phyloP scores from a whole-genome alignment of 768 basidiomycete species.

The Mycena crocata region DNA sequence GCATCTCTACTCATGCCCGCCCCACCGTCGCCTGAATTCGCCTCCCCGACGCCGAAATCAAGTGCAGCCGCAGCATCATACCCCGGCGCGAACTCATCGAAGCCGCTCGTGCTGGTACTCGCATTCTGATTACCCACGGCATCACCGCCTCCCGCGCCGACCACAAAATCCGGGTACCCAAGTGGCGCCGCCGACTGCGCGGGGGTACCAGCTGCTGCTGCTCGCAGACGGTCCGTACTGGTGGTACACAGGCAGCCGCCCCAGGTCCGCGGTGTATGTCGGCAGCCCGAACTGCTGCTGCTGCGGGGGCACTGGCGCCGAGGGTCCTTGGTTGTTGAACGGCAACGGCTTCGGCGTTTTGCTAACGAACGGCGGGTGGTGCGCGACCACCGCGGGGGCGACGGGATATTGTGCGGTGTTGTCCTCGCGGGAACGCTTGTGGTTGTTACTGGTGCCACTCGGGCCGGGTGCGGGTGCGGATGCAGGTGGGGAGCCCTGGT shows the following conservation, averaged over 20 bases:
- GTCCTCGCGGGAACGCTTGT: conserved; percentile 8
- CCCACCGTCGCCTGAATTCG: not conserved
- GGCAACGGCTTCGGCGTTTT: no score
- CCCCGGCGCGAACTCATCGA: not conserved
- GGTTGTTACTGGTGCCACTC: not conserved
- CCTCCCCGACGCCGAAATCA: not conserved
- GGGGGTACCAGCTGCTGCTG: conserved; percentile 4
- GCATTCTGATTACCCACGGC: not conserved
- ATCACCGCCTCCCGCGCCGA: not conserved
- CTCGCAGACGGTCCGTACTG: not conserved
- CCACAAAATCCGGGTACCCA: conserved; percentile 3
- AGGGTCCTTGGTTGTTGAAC: not conserved
- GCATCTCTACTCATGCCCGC: not conserved
- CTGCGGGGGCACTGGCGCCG: not conserved
- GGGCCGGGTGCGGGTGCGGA: not conserved
- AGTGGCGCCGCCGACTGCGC: not conserved
- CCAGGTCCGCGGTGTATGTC: conserved; percentile 11
- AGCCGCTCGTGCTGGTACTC: not conserved
- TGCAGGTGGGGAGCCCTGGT: no score
- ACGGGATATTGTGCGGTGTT: not conserved
- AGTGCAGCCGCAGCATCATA: no score
- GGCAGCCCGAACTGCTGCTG: not conserved
- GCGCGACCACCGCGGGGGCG: not conserved
- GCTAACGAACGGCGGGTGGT: not conserved
- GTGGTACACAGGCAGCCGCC: conserved; percentile 7